Evolutionary conservation across 2,329 filamentous ascomycete genomes (phyloP), one percentile per base, ranked within the genome.

Genomic region (Pseudopithomyces chartarum): DNA sequence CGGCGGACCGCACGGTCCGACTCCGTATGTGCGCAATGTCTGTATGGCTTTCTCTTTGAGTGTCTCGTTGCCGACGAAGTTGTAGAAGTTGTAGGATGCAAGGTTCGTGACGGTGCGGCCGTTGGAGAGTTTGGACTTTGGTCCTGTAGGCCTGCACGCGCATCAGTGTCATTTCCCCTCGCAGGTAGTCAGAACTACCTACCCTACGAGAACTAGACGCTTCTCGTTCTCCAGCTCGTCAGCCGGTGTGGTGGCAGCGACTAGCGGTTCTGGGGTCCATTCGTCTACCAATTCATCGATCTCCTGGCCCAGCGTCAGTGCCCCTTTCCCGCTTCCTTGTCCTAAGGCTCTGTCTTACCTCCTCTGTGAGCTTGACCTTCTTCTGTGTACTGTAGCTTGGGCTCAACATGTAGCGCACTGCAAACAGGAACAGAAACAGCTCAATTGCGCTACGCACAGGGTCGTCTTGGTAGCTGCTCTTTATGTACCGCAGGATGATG

Each of bases 221-320:
- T 88, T 96, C 70, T 98, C 94, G 57, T 89, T 86, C 73, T 97
- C 93, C 42, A 84, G 79, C 69, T 90, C 87, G 77, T 99, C 94
- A 49, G 94, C 84, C 0, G 86, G 64, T 1, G 89, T 93, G 60
- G 88, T 85, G 22, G 87, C 82, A 5, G 87, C 82, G 23, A 97
- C 94, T 42, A 99, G 84, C 13, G 95, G 93, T 77, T 99, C 95
- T 0, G 95, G 96, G 7, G 87, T 89, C 95, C 95, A 99, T 65
- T 99, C 95, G 54, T 96, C 93, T 42, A 99, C 90, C 57, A 99
- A 80, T 71, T 99, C 95, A 71, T 99, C 95, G 65, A 99, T 96
- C 80, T 99, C 95, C 85, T 87, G 58, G 59, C 52, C 38, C 49
- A 45, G 19, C 50, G 57, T 68, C 60, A 66, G 48, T 32, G 38